phyloP scores from a whole-genome alignment of 768 basidiomycete genomes.

The Xerocomus potaroensis region DNA sequence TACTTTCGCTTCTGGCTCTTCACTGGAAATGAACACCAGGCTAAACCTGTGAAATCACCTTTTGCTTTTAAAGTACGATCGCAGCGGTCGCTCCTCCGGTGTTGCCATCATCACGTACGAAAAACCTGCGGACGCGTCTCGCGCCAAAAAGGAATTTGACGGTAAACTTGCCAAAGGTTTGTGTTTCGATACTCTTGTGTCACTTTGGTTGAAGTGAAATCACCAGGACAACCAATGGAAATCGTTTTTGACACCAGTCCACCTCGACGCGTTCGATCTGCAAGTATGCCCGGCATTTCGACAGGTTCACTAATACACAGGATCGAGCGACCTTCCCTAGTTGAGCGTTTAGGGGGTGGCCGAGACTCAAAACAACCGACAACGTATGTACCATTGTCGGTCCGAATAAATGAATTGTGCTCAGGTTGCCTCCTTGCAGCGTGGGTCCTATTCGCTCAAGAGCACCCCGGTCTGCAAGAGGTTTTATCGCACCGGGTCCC shows the following conservation, averaged over 20 bases:
- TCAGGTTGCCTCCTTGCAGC: slow-evolving; percentile 9
- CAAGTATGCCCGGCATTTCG: slow-evolving; percentile 37
- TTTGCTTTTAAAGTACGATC: slow-evolving; percentile 78
- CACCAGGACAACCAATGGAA: slow-evolving; percentile 73
- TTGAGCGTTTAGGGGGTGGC: slow-evolving; percentile 57
- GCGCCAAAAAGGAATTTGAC: slow-evolving; percentile 80
- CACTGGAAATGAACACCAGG: slow-evolving; percentile 37
- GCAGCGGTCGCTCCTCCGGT: slow-evolving; percentile 89
- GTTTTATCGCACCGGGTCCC: slow-evolving; percentile 10
- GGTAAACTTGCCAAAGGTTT: slow-evolving; percentile 87
- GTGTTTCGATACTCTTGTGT: background rate
- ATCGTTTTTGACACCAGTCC: slow-evolving; percentile 56
- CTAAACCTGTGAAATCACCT: slow-evolving; percentile 54
- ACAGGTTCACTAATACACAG: slow-evolving; percentile 67
- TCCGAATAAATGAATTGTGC: background rate
- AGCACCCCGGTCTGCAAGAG: slow-evolving; percentile 23
- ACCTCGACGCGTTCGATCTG: slow-evolving; percentile 43
- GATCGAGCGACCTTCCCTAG: slow-evolving; percentile 69
- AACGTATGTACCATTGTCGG: slow-evolving; percentile 10
- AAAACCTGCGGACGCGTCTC: slow-evolving; percentile 70
- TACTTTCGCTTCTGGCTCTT: slow-evolving; percentile 42
- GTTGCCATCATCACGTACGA: slow-evolving; percentile 78
- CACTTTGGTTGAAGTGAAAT: slow-evolving; percentile 1
- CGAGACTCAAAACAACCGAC: slow-evolving; percentile 24
- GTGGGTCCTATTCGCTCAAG: slow-evolving; percentile 44